Evolutionary conservation across 2,329 filamentous ascomycete species (phyloP), one percentile per base, ranked within the genome.

Genomic region (Paradendryphiella salina): DNA sequence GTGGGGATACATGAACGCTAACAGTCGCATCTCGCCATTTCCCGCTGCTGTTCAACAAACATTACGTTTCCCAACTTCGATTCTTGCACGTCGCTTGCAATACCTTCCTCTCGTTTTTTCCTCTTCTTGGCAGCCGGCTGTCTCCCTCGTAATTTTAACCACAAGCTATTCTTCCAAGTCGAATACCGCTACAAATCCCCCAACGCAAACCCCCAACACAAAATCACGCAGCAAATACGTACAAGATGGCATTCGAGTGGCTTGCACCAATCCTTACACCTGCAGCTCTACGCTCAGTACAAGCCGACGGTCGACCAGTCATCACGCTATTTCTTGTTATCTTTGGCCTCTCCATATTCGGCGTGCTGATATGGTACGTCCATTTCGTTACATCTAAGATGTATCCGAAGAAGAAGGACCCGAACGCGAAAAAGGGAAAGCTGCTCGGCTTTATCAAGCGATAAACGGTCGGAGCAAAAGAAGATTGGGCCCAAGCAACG

Each of bases 311-410:
- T 9, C 87, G 92, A 2, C 94, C 93, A 13, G 91, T 97, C 63
- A 83, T 96, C 61, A 87, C 87, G 14, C 95, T 91, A 0, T 75
- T 89, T 50, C 92, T 97, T 74, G 84, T 93, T 40, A 76, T 96
- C 49, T 80, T 85, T 54, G 90, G 90, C 37, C 80, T 96, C 9
- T 52, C 56, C 7, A 38, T 56, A 4, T 61, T 67, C 29, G 61
- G 63, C 20, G 43, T 46, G 3, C 35, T 67, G 14, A 64, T 61
- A 46, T 67, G 64, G 58, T 69, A 65, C 48, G 61, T 66, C 44
- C 56, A 61, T 48, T 67, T 67, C 21, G 66, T 66, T 39, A 69
- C 66, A 38, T 60, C 62, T 34, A 64, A 65, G 49, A 63, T 63
- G 40, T 62, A 64, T 34, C 63, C 63, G 7, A 63, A 64, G 45